Evolutionary conservation across 345 rosid genomes (phyloP).

Genomic region (Salix suchowensis): DNA sequence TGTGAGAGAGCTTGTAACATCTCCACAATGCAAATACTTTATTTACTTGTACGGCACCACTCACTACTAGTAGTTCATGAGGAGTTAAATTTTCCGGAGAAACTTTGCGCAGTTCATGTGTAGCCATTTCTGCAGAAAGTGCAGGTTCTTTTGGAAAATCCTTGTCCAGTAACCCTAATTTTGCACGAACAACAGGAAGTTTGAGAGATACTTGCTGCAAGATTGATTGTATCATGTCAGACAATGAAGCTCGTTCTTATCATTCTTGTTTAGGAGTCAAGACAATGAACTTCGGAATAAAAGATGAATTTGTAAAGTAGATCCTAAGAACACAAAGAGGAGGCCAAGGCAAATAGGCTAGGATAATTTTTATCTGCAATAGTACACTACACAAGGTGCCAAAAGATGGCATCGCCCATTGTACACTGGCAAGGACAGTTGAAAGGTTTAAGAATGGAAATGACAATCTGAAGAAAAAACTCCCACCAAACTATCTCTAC

Average conservation of each 20-base stretch:
- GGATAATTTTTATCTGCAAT: no score
- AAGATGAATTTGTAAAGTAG: no score
- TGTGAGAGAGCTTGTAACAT: constrained; percentile 15
- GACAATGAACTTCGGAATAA: not conserved
- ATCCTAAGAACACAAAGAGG: no score
- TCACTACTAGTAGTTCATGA: constrained; percentile 56
- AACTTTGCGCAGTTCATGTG: constrained; percentile 21
- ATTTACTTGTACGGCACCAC: constrained; percentile 23
- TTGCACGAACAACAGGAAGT: constrained; percentile 53
- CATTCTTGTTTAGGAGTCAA: not conserved
- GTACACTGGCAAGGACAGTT: no score
- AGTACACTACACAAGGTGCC: no score
- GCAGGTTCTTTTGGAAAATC: constrained; percentile 23
- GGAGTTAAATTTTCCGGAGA: constrained; percentile 46
- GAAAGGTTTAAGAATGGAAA: no score
- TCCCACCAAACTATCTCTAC: no score
- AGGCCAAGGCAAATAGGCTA: no score
- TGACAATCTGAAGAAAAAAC: no score
- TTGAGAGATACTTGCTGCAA: constrained; percentile 68
- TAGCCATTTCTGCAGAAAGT: not conserved
- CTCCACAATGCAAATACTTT: constrained; percentile 5
- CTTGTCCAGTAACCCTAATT: constrained; percentile 54
- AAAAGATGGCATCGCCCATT: no score
- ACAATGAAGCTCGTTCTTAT: not conserved
- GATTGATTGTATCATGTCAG: not conserved